These are phyloP conservation scores for Ascochyta fabae DNA, from an alignment of 2,329 filamentous ascomycete species.

Conservation along the genomic window DNA sequence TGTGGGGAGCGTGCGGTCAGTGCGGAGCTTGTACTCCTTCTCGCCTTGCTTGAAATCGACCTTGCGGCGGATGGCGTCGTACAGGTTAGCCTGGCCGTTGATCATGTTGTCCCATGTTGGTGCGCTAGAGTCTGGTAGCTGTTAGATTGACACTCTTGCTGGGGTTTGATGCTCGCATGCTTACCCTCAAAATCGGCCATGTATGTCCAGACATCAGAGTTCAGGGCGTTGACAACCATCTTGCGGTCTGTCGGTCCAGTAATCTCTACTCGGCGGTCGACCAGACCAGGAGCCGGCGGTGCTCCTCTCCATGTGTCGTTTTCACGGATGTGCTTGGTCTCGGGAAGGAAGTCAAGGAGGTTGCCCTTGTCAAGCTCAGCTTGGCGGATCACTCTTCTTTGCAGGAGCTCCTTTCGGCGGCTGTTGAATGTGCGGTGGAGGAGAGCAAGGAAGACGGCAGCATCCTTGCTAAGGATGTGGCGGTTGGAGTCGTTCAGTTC, in stretches of 20 bases:
- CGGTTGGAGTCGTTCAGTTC: conserved; percentile 76
- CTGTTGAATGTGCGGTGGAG: conserved; percentile 94
- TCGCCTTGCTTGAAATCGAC: conserved; percentile 94
- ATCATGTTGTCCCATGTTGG: conserved; percentile 99
- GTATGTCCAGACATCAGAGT: conserved; percentile 96
- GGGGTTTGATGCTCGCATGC: conserved; percentile 24
- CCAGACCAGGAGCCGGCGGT: conserved; percentile 85
- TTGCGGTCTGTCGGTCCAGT: conserved; percentile 97
- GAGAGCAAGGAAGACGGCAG: conserved; percentile 88
- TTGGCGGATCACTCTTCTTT: conserved; percentile 85
- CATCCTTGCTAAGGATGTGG: conserved; percentile 91
- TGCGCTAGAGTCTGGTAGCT: conserved; percentile 78
- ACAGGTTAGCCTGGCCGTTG: conserved; percentile 96
- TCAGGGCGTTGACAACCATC: conserved; percentile 98
- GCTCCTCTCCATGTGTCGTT: conserved; percentile 94
- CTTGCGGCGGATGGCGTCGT: conserved; percentile 91
- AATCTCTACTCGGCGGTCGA: conserved; percentile 95
- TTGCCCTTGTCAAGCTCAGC: conserved; percentile 89
- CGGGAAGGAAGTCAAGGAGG: conserved; percentile 91
- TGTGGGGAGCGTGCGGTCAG: conserved; percentile 83
- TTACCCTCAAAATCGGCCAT: conserved; percentile 99
- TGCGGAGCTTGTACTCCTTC: conserved; percentile 98
- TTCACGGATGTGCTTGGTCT: conserved; percentile 94
- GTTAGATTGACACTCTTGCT: conserved; percentile 15
- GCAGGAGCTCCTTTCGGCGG: conserved; percentile 85